These are phyloP conservation scores for Fagus sylvatica DNA, from an alignment of 306 rosid species.

Conservation along the genomic window DNA sequence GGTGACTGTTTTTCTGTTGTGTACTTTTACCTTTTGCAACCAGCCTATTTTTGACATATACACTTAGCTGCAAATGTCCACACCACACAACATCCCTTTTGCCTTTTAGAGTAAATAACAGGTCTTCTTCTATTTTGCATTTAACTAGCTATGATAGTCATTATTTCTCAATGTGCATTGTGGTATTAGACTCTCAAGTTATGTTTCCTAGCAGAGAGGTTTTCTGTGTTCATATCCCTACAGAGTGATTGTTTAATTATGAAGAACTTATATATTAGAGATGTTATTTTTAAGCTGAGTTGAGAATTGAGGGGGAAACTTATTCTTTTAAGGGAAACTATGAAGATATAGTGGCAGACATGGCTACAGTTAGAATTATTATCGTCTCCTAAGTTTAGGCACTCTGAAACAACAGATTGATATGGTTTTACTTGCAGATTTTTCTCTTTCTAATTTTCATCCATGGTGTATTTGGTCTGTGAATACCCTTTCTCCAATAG, in stretches of 20 bases:
- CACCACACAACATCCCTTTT: slow-evolving; percentile 8
- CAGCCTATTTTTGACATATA: slow-evolving; percentile 15
- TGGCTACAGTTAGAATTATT: background rate
- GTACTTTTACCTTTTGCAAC: slow-evolving; percentile 12
- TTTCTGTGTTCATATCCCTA: slow-evolving; percentile 2
- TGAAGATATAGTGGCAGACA: too few species aligned
- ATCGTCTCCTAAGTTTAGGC: background rate
- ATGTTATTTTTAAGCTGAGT: background rate
- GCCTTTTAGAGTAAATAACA: slow-evolving; percentile 10
- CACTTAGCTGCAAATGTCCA: slow-evolving; percentile 1
- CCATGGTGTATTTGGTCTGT: background rate
- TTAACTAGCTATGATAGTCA: too few species aligned
- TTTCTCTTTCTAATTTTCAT: background rate
- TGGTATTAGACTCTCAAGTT: background rate
- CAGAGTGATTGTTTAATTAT: slow-evolving; percentile 6
- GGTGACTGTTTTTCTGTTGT: slow-evolving; percentile 12
- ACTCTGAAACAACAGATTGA: background rate
- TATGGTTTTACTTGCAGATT: background rate
- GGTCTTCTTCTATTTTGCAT: background rate
- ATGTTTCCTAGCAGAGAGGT: background rate
- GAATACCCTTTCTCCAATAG: background rate
- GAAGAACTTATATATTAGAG: background rate
- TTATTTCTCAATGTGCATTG: background rate
- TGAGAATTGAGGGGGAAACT: background rate
- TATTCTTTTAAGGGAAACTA: background rate